Base-by-base conservation (phyloP, 306 rosid species). In the Dryas octopetala region DNA sequence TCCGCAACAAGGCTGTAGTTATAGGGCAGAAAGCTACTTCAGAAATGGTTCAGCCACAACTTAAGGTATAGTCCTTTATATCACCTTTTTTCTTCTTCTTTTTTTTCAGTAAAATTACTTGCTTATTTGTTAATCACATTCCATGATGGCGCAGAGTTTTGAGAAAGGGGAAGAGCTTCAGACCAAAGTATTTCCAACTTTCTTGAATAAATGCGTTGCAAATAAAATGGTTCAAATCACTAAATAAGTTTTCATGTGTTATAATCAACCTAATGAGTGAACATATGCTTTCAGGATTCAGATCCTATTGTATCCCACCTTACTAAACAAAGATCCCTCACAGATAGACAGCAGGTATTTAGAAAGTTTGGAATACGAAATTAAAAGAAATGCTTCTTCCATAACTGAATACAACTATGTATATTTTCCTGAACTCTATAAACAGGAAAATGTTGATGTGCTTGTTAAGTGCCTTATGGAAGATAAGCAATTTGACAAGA, bases 331-430 rank as follows among this genome's bases (percentile, higher is more conserved):
- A 84, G 91, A 76, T 90, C 96, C 9, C 91, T 92, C 72, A 88
- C 96, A 44, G 97, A 92, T 9, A 85, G 90, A 73, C 97, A 92
- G 81, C 97, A 92, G 93, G 97, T 91, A 83, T 68, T 60, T 70
- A 74, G 54, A 76, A 58, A 76, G 68, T 70, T 51, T 62, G 78
- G 5, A 55, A 6, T n/a, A 55, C 4, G 9, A 48, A 6, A 46
- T 46, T 48, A 48, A 8, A 8, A 48, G 3, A 48, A 48, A 48
- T 8, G 51, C 26, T 55, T 55, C 60, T 55, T 55, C 60, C 60
- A 17, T 55, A 54, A 54, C 60, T 55, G 9, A 7, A n/a, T 55
- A 55, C 28, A 55, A 55, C 60, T 6, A 32, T 23, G 23, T 1
- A 32, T 32, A 32, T 32, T 32, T 32, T 32, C 38, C 3, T 32